Base-by-base conservation (phyloP, 495 filamentous ascomycete genomes). In the Penicillium antarcticum region DNA sequence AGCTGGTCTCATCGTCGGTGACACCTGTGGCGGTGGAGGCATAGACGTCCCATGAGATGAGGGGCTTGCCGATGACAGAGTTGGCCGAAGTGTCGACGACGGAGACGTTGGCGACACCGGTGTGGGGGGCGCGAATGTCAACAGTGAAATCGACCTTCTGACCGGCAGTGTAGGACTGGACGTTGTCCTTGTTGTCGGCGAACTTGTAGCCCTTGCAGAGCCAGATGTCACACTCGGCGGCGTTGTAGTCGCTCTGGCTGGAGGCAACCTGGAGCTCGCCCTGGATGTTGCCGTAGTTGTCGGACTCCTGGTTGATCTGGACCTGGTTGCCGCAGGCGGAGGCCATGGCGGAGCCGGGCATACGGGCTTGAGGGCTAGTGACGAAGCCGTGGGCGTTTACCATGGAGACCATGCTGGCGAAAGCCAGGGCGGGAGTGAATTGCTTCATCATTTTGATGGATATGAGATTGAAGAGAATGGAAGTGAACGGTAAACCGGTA, bases 121-220 rank as follows among this genome's bases (percentile, higher is more conserved):
- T 76, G 65, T 89, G 86, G 0, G 85, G 82, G 41, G 85, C 84
- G 23, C 69, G 70, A 51, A 87, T 84, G 31, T 75, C 76, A 37
- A 86, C 78, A 18, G 74, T 70, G 48, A 87, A 74, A 60, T 75
- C 68, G 52, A 90, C 71, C 5, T 67, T 74, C 61, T 89, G 67
- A 33, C 86, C 85, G 4, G 80, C 64, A 8, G 67, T 76, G 71
- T 84, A 88, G 14, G 62, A 69, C 58, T 85, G 76, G 34, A 88
- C 78, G 57, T 86, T 82, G 55, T 68, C 84, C 38, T 60, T 77
- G 78, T 88, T 87, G 75, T 89, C 87, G 51, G 58, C 82, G 65
- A 82, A 88, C 67, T 88, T 82, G 68, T 80, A 80, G 42, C 87
- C 87, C 60, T 83, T 85, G 84, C 87, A 89, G 12, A 86, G 76